Evolutionary conservation across 1,284 basidiomycete species (phyloP).

Genomic region (Cutaneotrichosporon dermatis): DNA sequence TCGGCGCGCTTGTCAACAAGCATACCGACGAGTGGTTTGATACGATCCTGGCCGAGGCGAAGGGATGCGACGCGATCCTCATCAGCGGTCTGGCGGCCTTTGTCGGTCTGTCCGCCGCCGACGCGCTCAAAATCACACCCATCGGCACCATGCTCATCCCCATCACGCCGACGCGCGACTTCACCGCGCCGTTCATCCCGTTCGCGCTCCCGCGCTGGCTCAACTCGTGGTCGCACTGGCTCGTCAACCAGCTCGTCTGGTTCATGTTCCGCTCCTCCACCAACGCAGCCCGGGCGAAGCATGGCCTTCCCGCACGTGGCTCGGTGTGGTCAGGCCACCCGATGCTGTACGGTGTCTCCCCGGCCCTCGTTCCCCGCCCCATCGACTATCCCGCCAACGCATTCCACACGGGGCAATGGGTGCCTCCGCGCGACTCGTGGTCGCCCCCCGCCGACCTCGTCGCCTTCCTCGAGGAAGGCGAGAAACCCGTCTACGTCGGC

Average conservation of each 20-base stretch:
- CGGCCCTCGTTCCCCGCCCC: not conserved
- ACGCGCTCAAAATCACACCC: not conserved
- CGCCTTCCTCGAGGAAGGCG: not conserved
- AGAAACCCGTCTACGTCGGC: not conserved
- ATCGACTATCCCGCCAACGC: not conserved
- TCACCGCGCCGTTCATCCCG: not conserved
- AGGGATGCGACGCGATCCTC: not conserved
- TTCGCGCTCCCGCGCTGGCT: not conserved
- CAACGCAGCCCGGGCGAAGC: not conserved
- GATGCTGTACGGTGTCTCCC: conserved; percentile 2
- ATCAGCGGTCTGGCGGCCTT: not conserved
- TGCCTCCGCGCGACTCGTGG: not conserved
- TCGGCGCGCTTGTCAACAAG: not conserved
- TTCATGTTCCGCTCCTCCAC: not conserved
- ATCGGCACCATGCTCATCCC: conserved; percentile 1
- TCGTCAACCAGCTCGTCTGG: not conserved
- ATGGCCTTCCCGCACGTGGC: not conserved
- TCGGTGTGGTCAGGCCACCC: not conserved
- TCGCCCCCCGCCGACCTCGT: not conserved
- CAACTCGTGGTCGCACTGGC: not conserved
- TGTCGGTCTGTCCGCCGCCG: not conserved
- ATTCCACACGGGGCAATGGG: not conserved
- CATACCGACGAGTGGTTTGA: not conserved
- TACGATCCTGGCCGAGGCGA: not conserved
- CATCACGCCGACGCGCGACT: not conserved